Evolutionary conservation across 441 rosid genomes (phyloP), one percentile per base, ranked within the genome.

Genomic region (Erysimum pusillum): DNA sequence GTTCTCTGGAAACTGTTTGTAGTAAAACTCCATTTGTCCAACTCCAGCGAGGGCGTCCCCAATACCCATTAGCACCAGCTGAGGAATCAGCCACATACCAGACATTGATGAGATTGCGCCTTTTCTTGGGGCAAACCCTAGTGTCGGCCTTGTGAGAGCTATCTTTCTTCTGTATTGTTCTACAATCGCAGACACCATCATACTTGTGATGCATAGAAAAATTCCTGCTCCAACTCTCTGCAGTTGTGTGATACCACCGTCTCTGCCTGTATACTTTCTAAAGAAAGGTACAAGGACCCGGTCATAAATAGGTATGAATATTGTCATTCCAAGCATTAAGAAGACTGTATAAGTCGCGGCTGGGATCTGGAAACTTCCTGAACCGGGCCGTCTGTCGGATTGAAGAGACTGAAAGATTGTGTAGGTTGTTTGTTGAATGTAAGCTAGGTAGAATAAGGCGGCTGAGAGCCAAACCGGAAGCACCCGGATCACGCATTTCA

Each of bases 1-100:
- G 80, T 87, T 87, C 67, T 87, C 93, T 0, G 94, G 93, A 69
- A 89, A 88, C 73, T 89, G 88, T 79, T 87, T 85, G 82, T 91
- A 89, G 81, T 83, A 86, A 49, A 89, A 87, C 72, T 91, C 95
- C 32, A 84, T 1, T 42, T 84, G 79, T 13, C 79, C 92, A 35
- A 90, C 77, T 0, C 80, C 8, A 1, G 87, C 70, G 20, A 91
- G 83, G 9, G 89, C 91, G 18, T 90, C 93, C 0, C 83, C 84
- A 0, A 91, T 31, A 35, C 97, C 97, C 59, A 77, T 75, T 8
- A 90, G 64, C 12, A 73, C 75, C 57, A 91, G 84, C 83, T 91
- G 95, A 67, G 95, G 97, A 5, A 84, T 77, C 58, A 90, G 75
- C 92, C 93, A 85, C 73, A 86, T 74, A 9, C 82, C 84, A 1